Evolutionary conservation across 139 green algal species (phyloP).

Genomic region (Picochlorum costavermella): DNA sequence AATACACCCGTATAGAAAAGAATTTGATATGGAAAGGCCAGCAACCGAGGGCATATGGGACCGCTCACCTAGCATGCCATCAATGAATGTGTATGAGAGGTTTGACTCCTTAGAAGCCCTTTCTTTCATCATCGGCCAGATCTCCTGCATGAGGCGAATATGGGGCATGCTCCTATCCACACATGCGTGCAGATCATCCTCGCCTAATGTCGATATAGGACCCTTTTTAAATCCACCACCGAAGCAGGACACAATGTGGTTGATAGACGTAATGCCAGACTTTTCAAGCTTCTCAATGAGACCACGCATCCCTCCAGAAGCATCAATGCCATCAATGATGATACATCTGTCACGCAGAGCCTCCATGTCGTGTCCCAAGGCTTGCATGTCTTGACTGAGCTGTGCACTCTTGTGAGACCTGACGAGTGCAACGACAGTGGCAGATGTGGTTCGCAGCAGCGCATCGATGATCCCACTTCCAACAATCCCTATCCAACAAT

Average conservation of each 20-base stretch:
- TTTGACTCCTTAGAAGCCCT: too few relatives aligned
- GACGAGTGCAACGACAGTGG: constrained; percentile 6
- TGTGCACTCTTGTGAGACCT: constrained; percentile 7
- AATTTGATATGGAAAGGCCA: constrained; percentile 14
- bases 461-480: constrained; percentile 13
- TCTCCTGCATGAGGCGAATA: not conserved
- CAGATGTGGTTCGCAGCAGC: constrained; percentile 8
- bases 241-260: constrained; percentile 9
- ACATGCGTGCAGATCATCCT: not conserved
- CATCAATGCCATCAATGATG: not conserved
- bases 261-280: not conserved
- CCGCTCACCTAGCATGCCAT: constrained; percentile 16
- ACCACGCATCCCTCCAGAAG: not conserved
- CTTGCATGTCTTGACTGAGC: not conserved
- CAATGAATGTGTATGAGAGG: constrained; percentile 4
- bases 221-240: constrained; percentile 8
- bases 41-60: constrained; percentile 17
- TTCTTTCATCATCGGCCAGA: not conserved
- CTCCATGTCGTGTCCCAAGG: not conserved
- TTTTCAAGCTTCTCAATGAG: not conserved
- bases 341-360: not conserved
- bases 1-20: constrained; percentile 17
- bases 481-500: constrained; percentile 12
- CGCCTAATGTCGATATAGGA: not conserved
- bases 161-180: not conserved